Base-by-base conservation (phyloP, 148 eudicot species). In the Persicaria tinctoria region DNA sequence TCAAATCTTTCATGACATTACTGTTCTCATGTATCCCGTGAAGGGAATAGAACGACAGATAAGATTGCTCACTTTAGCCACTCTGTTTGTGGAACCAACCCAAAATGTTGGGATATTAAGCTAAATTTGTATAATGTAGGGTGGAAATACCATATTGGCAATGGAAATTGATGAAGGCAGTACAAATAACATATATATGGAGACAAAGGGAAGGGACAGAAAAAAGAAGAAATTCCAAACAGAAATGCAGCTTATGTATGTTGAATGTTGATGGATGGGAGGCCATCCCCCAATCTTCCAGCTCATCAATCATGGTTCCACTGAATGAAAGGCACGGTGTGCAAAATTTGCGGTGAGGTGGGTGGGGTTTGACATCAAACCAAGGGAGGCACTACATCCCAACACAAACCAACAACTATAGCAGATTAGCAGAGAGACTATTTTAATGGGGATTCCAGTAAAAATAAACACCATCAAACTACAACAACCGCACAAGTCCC, bases 381-480 rank as follows among this genome's bases (percentile, higher is more conserved):
- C 64, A 59, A 59, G 32, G 38, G 18, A 32, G 68, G 68, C 68
- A 38, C 70, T 38, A 41, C 8, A 66, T 66, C 70, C 70, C 8
- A 66, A 63, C n/a, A 32, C 8, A 32, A 32, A 2, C 3, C 12
- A 8, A n/a, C 11, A 18, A 59, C 11, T 38, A 60, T 38, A 60
- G 27, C 7, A 16, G 60, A 55, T 18, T 44, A 32, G 53, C 12
- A 38, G 70, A 46, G 41, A 46, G 14, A 9, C 23, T 32, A 60
- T 23, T 32, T 23, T 20, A 59, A 10, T 59, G 11, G 64, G 38
- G 64, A 32, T 32, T 32, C 1, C 2, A 32, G 41, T 32, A 32
- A 32, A 32, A 32, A 32, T 32, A 32, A 32, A 32, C 41, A 32
- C 41, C 41, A 32, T 32, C 41, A 32, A 32, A 32, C n/a, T 17